Evolutionary conservation across 2,329 filamentous ascomycete species (phyloP), one percentile per base, ranked within the genome.

Genomic region (Monascus ruber): DNA sequence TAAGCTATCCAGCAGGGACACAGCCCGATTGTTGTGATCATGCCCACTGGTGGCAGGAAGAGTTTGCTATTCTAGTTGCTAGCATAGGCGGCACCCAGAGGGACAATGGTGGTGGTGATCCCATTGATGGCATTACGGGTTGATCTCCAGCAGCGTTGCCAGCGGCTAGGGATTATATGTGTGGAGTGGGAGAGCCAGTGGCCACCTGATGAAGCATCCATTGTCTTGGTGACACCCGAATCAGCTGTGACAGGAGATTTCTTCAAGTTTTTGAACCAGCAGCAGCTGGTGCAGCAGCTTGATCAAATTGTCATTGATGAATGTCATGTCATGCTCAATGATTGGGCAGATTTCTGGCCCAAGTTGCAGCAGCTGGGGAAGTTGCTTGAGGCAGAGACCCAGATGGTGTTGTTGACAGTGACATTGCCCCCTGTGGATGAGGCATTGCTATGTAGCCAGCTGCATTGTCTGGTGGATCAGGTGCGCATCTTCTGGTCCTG

Each of bases 61-160:
- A 44, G 39, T 33, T 26, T 40, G 26, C 34, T 40, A 4, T 44
- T 47, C n/a, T 42, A 44, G 26, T 26, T 44, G 11, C 36, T 29
- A 1, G 34, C 6, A 4, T 44, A 9, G 2, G 4, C 11, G 0
- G 26, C 10, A 1, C 39, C 36, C 1, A 6, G 29, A 0, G 24
- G 42, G 1, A 35, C 4, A 0, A 44, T 31, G 1, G n/a, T 44
- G 1, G 31, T 44, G 2, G 34, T 44, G 6, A 33, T 42, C 0
- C 34, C 26, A 6, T 27, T 42, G 0, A 9, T 42, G 1, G 17
- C 10, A 10, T 27, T 42, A 31, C 5, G 5, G 31, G 5, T 9
- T 3, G 31, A 39, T 36, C 24, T 36, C 4, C 4, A 4, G 11
- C 6, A n/a, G 9, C 31, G 8, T 11, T 43, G 26, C 33, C 29